Conservation (phyloP, 176 grass and related monocot genomes). For the Microstegium vimineum region DNA sequence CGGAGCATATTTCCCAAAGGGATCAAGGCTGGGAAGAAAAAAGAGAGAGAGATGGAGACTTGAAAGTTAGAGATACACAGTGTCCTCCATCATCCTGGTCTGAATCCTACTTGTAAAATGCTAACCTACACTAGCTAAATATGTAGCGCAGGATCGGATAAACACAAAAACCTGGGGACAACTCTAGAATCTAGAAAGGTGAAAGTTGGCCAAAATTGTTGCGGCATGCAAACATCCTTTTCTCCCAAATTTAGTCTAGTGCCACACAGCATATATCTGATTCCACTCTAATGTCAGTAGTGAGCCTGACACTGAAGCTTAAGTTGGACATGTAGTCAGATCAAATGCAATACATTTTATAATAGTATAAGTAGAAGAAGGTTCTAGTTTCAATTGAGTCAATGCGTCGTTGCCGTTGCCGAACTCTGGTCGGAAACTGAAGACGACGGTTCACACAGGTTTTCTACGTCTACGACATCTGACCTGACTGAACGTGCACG, state of each 20-base stretch:
- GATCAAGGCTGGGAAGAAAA: neutral
- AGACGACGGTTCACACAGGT: neutral
- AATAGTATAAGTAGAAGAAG: neutral
- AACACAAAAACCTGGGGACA: conserved; percentile 1
- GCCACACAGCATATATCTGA: neutral
- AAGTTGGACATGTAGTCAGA: neutral
- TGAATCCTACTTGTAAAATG: neutral
- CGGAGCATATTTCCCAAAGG: neutral
- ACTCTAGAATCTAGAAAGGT: neutral
- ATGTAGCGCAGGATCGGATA: conserved; percentile 4
- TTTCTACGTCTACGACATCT: neutral
- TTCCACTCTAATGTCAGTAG: neutral
- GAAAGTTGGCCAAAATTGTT: neutral
- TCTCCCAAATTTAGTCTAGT: neutral
- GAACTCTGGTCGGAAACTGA: neutral
- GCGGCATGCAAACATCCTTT: neutral
- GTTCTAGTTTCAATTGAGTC: neutral
- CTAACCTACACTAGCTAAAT: neutral
- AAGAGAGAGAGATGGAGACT: neutral
- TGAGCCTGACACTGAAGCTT: neutral
- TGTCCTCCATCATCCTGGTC: neutral
- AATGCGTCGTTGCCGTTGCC: neutral
- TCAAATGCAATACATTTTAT: no score
- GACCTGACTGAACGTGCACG: neutral
- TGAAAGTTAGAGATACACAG: neutral